A percentile compares a stretch with the other conserved stretches of the same genome.
Conservation (phyloP, 345 rosid genomes). For the Eucalyptus rudis region DNA sequence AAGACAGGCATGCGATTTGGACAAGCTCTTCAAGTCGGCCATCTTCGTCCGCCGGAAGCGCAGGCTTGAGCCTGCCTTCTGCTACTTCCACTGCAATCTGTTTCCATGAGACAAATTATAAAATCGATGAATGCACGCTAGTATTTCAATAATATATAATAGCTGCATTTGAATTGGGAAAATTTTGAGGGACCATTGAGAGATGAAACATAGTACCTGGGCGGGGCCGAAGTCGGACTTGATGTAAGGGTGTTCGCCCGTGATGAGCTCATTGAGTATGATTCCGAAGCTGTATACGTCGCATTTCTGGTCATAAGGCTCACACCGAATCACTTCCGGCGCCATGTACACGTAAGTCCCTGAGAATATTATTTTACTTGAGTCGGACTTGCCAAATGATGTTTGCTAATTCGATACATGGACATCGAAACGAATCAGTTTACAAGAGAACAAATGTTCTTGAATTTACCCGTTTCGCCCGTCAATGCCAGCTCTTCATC, state of each 20-base stretch:
- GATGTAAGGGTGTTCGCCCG: conserved; percentile 31
- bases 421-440: not conserved
- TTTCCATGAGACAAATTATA: too few relatives aligned
- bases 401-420: not conserved
- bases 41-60: too few relatives aligned
- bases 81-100: too few relatives aligned
- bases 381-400: not conserved
- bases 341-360: conserved; percentile 62
- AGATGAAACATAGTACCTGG: conserved; percentile 7
- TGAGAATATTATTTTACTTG: not conserved
- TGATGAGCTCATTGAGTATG: conserved; percentile 38
- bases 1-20: too few relatives aligned
- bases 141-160: too few relatives aligned
- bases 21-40: too few relatives aligned
- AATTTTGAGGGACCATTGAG: not conserved
- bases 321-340: conserved; percentile 44
- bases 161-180: not conserved
- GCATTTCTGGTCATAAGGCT: conserved; percentile 49
- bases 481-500: conserved; percentile 43
- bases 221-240: conserved; percentile 24
- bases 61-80: too few relatives aligned
- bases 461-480: conserved; percentile 37
- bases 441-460: not conserved
- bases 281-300: conserved; percentile 46
- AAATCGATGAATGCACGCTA: too few relatives aligned